Evolutionary conservation across 2,329 filamentous ascomycete genomes (phyloP).

Genomic region (Ascochyta fabae): DNA sequence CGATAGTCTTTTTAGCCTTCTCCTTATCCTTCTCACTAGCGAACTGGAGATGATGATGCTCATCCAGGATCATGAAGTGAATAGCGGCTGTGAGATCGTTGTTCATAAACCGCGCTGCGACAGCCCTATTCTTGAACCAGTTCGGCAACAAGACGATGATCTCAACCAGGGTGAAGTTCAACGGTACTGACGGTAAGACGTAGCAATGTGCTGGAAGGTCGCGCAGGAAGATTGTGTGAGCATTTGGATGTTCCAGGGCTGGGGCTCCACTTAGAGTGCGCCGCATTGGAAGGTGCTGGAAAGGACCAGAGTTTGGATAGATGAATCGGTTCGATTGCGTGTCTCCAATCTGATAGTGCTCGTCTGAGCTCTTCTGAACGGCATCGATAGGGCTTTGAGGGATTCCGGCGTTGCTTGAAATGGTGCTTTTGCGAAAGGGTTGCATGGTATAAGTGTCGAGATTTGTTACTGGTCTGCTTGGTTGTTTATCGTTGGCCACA

Average conservation of each 20-base stretch:
- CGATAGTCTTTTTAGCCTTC: conserved; percentile 18
- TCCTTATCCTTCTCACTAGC: neutral
- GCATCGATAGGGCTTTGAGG: neutral
- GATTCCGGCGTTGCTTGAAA: neutral
- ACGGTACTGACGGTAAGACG: conserved; percentile 1
- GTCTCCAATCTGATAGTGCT: neutral
- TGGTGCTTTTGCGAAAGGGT: neutral
- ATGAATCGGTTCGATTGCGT: neutral
- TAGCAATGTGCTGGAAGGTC: conserved; percentile 20
- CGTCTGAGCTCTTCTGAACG: neutral
- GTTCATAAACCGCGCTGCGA: conserved; percentile 21
- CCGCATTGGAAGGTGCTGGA: conserved; percentile 2
- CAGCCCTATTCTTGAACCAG: conserved; percentile 22
- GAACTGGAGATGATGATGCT: conserved; percentile 17
- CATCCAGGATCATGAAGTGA: conserved; percentile 25
- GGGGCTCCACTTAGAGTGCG: conserved; percentile 15
- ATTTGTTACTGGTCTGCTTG: too few species aligned
- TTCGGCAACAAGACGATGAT: conserved; percentile 25
- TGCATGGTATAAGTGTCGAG: too few species aligned
- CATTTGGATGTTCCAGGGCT: neutral
- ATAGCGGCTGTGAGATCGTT: conserved; percentile 21
- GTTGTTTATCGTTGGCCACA: too few species aligned
- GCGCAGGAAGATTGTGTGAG: conserved; percentile 7
- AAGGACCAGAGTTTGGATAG: conserved; percentile 5
- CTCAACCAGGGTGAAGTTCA: conserved; percentile 29